Evolutionary conservation across 192 early-diverging fungal species (phyloP).

Genomic region (Nowakowskiella sp.): DNA sequence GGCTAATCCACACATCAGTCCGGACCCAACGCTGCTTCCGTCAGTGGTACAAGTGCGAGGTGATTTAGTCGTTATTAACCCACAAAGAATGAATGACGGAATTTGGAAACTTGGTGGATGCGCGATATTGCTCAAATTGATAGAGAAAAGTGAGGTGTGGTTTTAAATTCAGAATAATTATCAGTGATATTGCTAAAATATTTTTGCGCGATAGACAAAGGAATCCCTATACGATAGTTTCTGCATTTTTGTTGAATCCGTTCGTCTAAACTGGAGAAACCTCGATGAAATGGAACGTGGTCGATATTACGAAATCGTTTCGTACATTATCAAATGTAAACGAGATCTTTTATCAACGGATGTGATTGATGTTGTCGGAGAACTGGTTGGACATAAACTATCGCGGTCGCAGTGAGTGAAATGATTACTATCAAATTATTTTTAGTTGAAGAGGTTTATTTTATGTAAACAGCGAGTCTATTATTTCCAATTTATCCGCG

Average conservation of each 20-base stretch:
- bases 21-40: conserved; percentile 5
- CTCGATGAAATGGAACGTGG: conserved; percentile 63
- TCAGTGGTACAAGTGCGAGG: conserved; percentile 38
- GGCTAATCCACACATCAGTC: conserved; percentile 45
- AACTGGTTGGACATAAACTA: conserved; percentile 53
- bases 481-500: conserved; percentile 56
- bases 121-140: conserved; percentile 50
- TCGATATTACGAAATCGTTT: conserved; percentile 60
- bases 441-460: conserved; percentile 3
- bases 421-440: not conserved
- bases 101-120: conserved; percentile 69
- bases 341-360: conserved; percentile 46
- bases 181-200: not conserved
- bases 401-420: conserved; percentile 47
- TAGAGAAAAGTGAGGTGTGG: conserved; percentile 51
- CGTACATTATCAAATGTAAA: conserved; percentile 56
- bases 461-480: conserved; percentile 40
- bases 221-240: conserved; percentile 42
- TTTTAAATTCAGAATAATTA: not conserved
- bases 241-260: conserved; percentile 47
- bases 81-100: conserved; percentile 52
- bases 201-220: conserved; percentile 29
- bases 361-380: conserved; percentile 48
- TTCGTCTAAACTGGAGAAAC: conserved; percentile 59
- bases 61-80: conserved; percentile 45